Evolutionary conservation across 345 rosid genomes (phyloP).

Genomic region (Linum lewisii): DNA sequence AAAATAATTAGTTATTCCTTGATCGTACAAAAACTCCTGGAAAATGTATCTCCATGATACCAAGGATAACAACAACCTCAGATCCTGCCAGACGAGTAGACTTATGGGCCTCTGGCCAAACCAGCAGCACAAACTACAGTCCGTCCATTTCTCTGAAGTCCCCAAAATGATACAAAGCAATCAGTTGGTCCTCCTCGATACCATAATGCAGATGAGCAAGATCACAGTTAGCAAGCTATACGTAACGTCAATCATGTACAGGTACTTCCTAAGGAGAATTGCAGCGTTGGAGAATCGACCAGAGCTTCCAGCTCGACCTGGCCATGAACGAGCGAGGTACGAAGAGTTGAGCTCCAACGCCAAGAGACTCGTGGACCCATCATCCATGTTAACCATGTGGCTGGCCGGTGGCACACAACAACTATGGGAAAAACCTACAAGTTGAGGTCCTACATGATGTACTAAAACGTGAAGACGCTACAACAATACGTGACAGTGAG

Average conservation of each 20-base stretch:
- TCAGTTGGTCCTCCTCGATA: slow-evolving; percentile 60
- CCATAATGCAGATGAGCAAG: slow-evolving; percentile 69
- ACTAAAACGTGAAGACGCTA: slow-evolving; percentile 77
- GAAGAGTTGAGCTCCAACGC: slow-evolving; percentile 34
- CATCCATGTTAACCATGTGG: slow-evolving; percentile 48
- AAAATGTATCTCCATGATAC: slow-evolving; percentile 65
- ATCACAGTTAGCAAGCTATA: slow-evolving; percentile 79
- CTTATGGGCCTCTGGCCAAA: slow-evolving; percentile 96
- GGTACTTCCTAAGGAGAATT: slow-evolving; percentile 85
- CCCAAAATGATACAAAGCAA: slow-evolving; percentile 76
- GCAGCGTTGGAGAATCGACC: no score
- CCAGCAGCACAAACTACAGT: slow-evolving; percentile 75
- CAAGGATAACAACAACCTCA: slow-evolving; percentile 51
- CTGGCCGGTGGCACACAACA: slow-evolving; percentile 30
- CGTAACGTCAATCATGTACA: slow-evolving; percentile 89
- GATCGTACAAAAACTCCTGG: slow-evolving; percentile 65
- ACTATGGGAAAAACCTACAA: slow-evolving; percentile 36
- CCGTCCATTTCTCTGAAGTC: slow-evolving; percentile 84
- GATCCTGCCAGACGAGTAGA: slow-evolving; percentile 76
- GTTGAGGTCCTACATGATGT: slow-evolving; percentile 68
- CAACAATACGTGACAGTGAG: slow-evolving; percentile 85
- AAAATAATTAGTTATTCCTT: no score
- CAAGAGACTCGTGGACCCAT: slow-evolving; percentile 61
- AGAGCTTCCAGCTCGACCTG: slow-evolving; percentile 81
- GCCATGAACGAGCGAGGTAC: slow-evolving; percentile 46